Conservation (phyloP, 2,329 filamentous ascomycete genomes). For the Ceratocystis lukuohia region DNA sequence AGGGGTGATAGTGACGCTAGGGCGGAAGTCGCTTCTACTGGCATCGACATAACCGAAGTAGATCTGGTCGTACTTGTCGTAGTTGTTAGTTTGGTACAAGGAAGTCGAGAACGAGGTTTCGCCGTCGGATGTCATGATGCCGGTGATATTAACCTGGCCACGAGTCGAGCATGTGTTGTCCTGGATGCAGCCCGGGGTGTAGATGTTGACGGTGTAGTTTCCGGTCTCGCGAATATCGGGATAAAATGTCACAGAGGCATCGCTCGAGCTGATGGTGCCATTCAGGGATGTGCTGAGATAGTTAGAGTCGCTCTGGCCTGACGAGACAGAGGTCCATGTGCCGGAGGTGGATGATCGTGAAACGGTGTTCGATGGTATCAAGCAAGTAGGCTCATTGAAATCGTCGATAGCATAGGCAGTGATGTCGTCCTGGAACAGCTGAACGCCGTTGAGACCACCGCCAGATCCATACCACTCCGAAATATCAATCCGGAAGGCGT, state of each 20-base stretch:
- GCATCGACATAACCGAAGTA: constrained; percentile 77
- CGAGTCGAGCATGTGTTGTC: constrained; percentile 64
- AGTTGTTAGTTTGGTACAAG: constrained; percentile 84
- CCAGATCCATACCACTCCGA: constrained; percentile 76
- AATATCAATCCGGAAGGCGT: constrained; percentile 71
- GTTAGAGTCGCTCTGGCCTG: constrained; percentile 52
- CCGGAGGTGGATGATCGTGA: constrained; percentile 59
- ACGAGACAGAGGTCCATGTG: constrained; percentile 57
- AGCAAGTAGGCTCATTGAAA: constrained; percentile 82
- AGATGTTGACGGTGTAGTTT: constrained; percentile 82
- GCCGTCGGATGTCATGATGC: constrained; percentile 45
- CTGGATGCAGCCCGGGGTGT: constrained; percentile 78
- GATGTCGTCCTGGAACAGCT: constrained; percentile 76
- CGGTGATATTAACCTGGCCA: constrained; percentile 72
- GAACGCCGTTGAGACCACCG: constrained; percentile 71
- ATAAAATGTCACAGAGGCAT: constrained; percentile 59
- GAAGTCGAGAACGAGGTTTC: constrained; percentile 40
- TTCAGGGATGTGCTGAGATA: constrained; percentile 53
- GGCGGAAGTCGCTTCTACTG: constrained; percentile 57
- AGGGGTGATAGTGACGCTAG: constrained; percentile 65
- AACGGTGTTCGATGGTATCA: constrained; percentile 38
- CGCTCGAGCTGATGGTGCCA: constrained; percentile 40
- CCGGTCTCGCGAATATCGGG: constrained; percentile 81
- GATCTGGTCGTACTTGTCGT: constrained; percentile 90
- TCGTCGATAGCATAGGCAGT: constrained; percentile 70